Conservation (phyloP, 2,329 filamentous ascomycete species). For the Fusarium continuum region DNA sequence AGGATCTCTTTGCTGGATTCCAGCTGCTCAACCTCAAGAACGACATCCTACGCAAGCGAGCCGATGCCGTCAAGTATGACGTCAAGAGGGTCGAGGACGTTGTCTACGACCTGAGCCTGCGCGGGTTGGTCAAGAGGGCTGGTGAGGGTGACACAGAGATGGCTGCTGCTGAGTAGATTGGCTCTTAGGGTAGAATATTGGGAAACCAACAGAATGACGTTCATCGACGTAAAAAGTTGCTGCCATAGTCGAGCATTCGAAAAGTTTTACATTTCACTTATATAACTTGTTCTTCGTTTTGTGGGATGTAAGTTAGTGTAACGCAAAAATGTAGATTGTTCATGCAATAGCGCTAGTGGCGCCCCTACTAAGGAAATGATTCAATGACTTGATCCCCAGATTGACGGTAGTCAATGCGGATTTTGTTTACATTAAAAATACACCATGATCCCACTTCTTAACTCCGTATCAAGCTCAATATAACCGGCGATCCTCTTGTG, state of each 20-base stretch:
- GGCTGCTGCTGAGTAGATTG: conserved; percentile 46
- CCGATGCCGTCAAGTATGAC: conserved; percentile 94
- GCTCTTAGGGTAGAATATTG: not conserved
- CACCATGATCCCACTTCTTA: conserved; percentile 22
- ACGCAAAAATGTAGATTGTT: no score
- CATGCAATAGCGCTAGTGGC: conserved; percentile 5
- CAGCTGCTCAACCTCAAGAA: conserved; percentile 98
- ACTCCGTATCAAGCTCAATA: conserved; percentile 20
- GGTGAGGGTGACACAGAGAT: conserved; percentile 50
- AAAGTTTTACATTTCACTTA: no score
- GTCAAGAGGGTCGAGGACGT: conserved; percentile 99
- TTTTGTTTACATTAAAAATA: conserved; percentile 42
- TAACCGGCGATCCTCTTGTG: conserved; percentile 1
- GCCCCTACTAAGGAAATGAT: conserved; percentile 6
- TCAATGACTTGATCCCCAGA: not conserved
- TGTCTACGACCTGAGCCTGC: conserved; percentile 91
- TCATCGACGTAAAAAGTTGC: not conserved
- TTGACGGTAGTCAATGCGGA: conserved; percentile 8
- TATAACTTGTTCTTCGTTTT: no score
- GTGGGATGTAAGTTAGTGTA: no score
- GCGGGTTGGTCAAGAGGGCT: conserved; percentile 75
- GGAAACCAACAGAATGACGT: not conserved
- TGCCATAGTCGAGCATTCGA: not conserved
- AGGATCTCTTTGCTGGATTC: conserved; percentile 94
- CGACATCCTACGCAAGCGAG: conserved; percentile 84